These are phyloP conservation scores for Suillus discolor DNA, from an alignment of 768 basidiomycete species.

Conservation along the genomic window DNA sequence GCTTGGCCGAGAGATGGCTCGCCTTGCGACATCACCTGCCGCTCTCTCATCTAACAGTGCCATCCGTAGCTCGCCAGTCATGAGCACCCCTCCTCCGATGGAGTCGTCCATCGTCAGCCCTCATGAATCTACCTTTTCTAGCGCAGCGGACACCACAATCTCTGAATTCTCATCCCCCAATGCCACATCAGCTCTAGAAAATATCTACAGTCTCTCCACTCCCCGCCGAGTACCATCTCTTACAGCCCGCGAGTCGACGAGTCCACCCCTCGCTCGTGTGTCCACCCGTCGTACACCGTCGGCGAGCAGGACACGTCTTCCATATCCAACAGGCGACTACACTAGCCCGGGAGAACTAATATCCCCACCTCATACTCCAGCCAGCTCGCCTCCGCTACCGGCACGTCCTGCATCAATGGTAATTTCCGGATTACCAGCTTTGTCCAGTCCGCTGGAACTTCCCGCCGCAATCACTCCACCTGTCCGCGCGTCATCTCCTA, in stretches of 20 bases:
- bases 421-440: constrained; percentile 47
- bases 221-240: constrained; percentile 34
- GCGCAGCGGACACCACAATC: constrained; percentile 8
- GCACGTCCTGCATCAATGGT: constrained; percentile 45
- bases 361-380: constrained; percentile 35
- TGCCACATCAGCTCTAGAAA: constrained; percentile 18
- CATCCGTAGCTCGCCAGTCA: constrained; percentile 43
- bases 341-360: constrained; percentile 59
- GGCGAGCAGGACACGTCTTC: constrained; percentile 51
- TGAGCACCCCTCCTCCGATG: constrained; percentile 47
- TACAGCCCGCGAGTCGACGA: constrained; percentile 65
- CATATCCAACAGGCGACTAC: constrained; percentile 86
- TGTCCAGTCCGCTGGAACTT: constrained; percentile 27
- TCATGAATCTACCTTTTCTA: constrained; percentile 26
- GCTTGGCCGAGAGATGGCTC: constrained; percentile 81
- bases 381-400: constrained; percentile 48
- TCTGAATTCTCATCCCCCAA: constrained; percentile 12
- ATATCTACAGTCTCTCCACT: constrained; percentile 24
- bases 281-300: constrained; percentile 35
- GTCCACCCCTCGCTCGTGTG: constrained; percentile 58
- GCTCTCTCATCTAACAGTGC: constrained; percentile 49
- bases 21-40: constrained; percentile 56
- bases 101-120: constrained; percentile 46
- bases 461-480: constrained; percentile 26
- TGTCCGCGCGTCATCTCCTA: constrained; percentile 23